Evolutionary conservation across 108 stramenopile species (phyloP).

Genomic region (Discostella pseudostelligera): DNA sequence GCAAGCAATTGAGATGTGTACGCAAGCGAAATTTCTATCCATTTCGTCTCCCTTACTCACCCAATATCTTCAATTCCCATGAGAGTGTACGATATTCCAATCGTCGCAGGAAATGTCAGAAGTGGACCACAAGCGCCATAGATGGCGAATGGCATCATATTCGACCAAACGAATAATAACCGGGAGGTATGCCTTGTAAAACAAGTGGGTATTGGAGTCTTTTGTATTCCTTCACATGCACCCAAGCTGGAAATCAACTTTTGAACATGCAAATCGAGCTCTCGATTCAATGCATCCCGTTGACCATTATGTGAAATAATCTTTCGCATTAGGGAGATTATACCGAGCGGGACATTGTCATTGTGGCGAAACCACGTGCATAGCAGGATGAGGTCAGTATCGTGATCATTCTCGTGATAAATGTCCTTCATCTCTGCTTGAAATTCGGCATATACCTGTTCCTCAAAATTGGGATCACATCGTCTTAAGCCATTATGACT

Average conservation of each 20-base stretch:
- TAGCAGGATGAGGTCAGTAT: slow-evolving; percentile 31
- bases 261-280: slow-evolving; percentile 43
- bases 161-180: slow-evolving; percentile 51
- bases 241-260: slow-evolving; percentile 37
- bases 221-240: slow-evolving; percentile 44
- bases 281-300: slow-evolving; percentile 27
- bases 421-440: slow-evolving; percentile 49
- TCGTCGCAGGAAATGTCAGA: slow-evolving; percentile 40
- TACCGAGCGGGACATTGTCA: slow-evolving; percentile 43
- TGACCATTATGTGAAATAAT: slow-evolving; percentile 39
- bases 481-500: slow-evolving; percentile 22
- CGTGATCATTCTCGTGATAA: slow-evolving; percentile 22
- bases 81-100: slow-evolving; percentile 43
- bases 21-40: background rate
- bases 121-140: slow-evolving; percentile 47
- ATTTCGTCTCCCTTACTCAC: slow-evolving; percentile 4
- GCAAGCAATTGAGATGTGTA: background rate
- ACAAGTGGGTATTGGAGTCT: slow-evolving; percentile 49
- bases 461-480: slow-evolving; percentile 34
- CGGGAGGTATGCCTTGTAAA: slow-evolving; percentile 46
- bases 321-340: slow-evolving; percentile 37
- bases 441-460: slow-evolving; percentile 42
- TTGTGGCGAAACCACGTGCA: slow-evolving; percentile 35
- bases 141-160: slow-evolving; percentile 50
- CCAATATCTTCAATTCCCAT: slow-evolving; percentile 59